Base-by-base conservation (phyloP, 202 grass and related monocot genomes). In the Bolboschoenoplectus hybrid region DNA sequence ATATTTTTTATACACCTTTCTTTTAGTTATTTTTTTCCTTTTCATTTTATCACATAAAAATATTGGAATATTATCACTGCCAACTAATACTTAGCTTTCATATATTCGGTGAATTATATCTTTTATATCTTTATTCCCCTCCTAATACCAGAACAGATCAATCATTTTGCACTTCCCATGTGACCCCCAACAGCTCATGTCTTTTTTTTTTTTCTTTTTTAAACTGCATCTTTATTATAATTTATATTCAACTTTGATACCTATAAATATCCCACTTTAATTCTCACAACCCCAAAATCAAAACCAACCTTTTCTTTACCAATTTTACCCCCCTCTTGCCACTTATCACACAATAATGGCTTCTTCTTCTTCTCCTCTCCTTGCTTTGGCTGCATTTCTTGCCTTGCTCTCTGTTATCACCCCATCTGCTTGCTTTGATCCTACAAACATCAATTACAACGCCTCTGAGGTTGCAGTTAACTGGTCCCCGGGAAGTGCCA, bases 401-500 rank as follows among this genome's bases (percentile, higher is more conserved):
- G 82, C 63, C 45, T 69, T 84, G 82, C 63, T 84, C 63, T 84
- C 65, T 40, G 6, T 84, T 3, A 6, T 84, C 16, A 69, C 65
- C 11, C 82, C 34, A 56, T 84, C 82, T 84, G 8, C 51, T 56
- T 84, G 63, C 82, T 56, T 84, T 4, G 35, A 71, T 40, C 82
- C 82, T 52, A 55, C 63, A 6, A 47, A 13, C 50, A 84, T 84
- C 82, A 70, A 43, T 20, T 84, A 84, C 65, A 84, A 39, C 14
- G 5, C 19, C 32, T 84, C 82, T 72, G 47, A 19, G 14, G 35
- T 41, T 53, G 65, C 26, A 38, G 0, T 41, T 13, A 67, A 14
- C 70, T 97, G 94, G 94, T 71, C 81, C 8, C 57, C 74, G 0
- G 94, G 87, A 40, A 87, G 90, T 70, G 94, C 94, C 20, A 96